A percentile compares a stretch with the other conserved stretches of the same genome.
phyloP scores from a whole-genome alignment of 495 filamentous ascomycete genomes.

The Xylaria scruposa region DNA sequence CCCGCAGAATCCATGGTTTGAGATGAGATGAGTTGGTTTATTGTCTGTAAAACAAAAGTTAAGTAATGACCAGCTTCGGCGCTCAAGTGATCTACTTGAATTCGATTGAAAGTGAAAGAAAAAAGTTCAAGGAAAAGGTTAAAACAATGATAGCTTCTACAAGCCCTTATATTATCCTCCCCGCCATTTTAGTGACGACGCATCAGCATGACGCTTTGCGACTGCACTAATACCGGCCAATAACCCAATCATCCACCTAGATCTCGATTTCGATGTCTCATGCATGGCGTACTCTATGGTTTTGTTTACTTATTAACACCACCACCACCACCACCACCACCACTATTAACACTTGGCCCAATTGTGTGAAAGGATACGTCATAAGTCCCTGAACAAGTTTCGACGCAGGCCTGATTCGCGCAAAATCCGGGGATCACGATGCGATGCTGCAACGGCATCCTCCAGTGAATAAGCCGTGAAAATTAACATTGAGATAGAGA shows the following conservation, averaged over 20 bases:
- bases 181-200: neutral
- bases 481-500: neutral
- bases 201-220: neutral
- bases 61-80: neutral
- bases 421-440: neutral
- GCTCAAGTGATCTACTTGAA: neutral
- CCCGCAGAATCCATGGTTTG: slow-evolving; percentile 42
- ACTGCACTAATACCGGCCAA: neutral
- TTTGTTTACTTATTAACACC: neutral
- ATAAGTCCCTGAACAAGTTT: neutral
- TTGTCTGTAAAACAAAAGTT: neutral
- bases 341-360: neutral
- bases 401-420: neutral
- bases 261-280: slow-evolving; percentile 29
- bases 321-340: too few species aligned
- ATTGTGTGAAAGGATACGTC: neutral
- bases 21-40: neutral
- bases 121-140: too few species aligned
- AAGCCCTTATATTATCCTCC: neutral
- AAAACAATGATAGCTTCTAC: neutral
- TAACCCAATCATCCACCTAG: neutral
- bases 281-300: neutral
- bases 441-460: neutral
- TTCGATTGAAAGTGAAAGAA: neutral
- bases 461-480: neutral